These are phyloP conservation scores for Venturia nashicola DNA, from an alignment of 2,329 filamentous ascomycete species.

Conservation along the genomic window DNA sequence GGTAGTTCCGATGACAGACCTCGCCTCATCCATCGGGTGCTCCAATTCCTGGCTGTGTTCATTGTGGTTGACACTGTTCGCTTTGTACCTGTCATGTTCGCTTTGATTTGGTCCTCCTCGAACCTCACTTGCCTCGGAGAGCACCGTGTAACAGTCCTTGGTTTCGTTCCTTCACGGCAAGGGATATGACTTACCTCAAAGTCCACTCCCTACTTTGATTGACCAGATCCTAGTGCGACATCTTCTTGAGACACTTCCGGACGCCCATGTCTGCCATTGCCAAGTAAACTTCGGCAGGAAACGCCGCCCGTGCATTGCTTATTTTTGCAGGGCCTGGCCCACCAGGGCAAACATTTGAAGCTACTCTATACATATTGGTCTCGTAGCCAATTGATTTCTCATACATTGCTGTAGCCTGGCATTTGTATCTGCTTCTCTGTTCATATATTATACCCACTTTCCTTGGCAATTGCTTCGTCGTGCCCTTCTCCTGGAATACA, in stretches of 20 bases:
- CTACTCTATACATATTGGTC: background rate
- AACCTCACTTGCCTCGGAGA: background rate
- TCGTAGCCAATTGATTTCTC: background rate
- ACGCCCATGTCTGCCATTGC: background rate
- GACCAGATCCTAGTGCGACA: background rate
- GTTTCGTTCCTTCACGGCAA: background rate
- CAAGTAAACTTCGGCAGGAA: background rate
- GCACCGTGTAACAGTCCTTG: background rate
- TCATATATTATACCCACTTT: background rate
- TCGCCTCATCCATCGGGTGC: background rate
- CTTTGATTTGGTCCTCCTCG: background rate
- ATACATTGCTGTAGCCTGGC: background rate
- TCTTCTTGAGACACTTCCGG: background rate
- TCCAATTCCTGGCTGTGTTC: background rate
- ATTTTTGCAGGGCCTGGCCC: conserved; percentile 2
- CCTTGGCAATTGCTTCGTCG: background rate
- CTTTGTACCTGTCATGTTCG: too few relatives aligned
- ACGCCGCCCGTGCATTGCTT: conserved; percentile 6
- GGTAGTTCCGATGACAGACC: background rate
- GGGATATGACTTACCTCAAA: background rate
- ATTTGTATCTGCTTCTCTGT: background rate
- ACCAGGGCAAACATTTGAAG: background rate
- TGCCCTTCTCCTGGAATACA: background rate
- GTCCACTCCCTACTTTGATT: background rate
- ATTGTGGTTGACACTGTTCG: background rate